These are phyloP conservation scores for Fonsecaea erecta DNA, from an alignment of 2,329 filamentous ascomycete genomes.

Conservation along the genomic window DNA sequence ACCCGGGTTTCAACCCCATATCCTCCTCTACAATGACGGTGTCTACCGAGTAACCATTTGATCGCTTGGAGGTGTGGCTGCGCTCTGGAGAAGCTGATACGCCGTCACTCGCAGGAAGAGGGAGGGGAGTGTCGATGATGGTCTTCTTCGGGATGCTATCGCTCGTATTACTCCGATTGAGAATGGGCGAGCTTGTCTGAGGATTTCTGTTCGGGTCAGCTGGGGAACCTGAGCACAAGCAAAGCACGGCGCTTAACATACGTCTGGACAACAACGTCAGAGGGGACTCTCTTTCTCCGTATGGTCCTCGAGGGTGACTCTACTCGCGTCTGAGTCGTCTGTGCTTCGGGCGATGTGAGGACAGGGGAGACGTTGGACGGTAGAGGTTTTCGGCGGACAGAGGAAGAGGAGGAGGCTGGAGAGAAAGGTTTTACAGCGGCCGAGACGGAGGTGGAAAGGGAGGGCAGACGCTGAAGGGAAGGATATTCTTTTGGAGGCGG, in stretches of 20 bases:
- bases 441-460: slow-evolving; percentile 20
- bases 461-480: slow-evolving; percentile 29
- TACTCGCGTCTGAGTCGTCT: slow-evolving; percentile 29
- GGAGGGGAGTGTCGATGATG: slow-evolving; percentile 19
- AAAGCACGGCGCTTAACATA: slow-evolving; percentile 14
- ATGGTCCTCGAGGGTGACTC: slow-evolving; percentile 1
- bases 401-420: slow-evolving; percentile 40
- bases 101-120: slow-evolving; percentile 8
- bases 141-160: slow-evolving; percentile 13
- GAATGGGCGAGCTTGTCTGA: slow-evolving; percentile 6
- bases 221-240: not conserved
- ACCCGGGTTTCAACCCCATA: slow-evolving; percentile 52
- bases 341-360: slow-evolving; percentile 19
- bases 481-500: slow-evolving; percentile 28
- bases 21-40: slow-evolving; percentile 30
- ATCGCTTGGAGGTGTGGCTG: slow-evolving; percentile 14
- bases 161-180: not conserved
- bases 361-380: slow-evolving; percentile 49
- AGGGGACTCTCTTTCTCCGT: slow-evolving; percentile 11
- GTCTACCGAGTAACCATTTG: slow-evolving; percentile 29
- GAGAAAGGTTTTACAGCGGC: slow-evolving; percentile 32
- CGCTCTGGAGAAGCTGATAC: slow-evolving; percentile 9
- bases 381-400: slow-evolving; percentile 60
- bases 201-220: slow-evolving; percentile 16
- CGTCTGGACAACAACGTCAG: slow-evolving; percentile 11